Evolutionary conservation across 108 stramenopile species (phyloP).

Genomic region (Cyclotella atomus): DNA sequence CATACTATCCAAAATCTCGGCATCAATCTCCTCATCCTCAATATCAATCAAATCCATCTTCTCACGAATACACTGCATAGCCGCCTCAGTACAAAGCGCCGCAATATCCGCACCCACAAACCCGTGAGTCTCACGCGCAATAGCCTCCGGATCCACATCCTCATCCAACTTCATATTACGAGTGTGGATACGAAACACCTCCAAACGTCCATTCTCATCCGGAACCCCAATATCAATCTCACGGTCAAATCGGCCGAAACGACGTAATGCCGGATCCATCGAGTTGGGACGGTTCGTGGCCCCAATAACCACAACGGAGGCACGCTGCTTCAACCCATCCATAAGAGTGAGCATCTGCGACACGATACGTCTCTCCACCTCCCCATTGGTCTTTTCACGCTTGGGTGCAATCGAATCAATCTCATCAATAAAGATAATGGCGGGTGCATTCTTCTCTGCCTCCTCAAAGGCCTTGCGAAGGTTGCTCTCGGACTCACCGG

Average conservation of each 20-base stretch:
- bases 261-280: slow-evolving; percentile 96
- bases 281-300: slow-evolving; percentile 98
- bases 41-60: slow-evolving; percentile 99
- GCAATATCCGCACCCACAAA: slow-evolving; percentile 99
- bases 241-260: slow-evolving; percentile 99
- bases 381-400: slow-evolving; percentile 99
- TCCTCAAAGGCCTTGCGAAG: slow-evolving; percentile 98
- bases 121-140: slow-evolving; percentile 98
- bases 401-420: slow-evolving; percentile 99
- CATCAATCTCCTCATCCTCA: slow-evolving; percentile 99
- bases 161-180: slow-evolving; percentile 99
- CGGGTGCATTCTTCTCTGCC: slow-evolving; percentile 99
- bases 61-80: slow-evolving; percentile 99
- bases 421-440: slow-evolving; percentile 99
- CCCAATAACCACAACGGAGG: slow-evolving; percentile 97
- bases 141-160: slow-evolving; percentile 97
- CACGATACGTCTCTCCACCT: slow-evolving; percentile 99
- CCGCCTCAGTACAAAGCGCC: slow-evolving; percentile 99
- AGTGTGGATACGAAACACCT: slow-evolving; percentile 99
- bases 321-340: slow-evolving; percentile 98
- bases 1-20: slow-evolving; percentile 98
- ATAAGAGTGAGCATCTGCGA: slow-evolving; percentile 98
- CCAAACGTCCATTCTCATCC: slow-evolving; percentile 99
- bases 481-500: slow-evolving; percentile 98
- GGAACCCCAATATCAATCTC: slow-evolving; percentile 99